Evolutionary conservation across 192 early-diverging fungal species (phyloP), one percentile per base, ranked within the genome.

Genomic region (Glomus cerebriforme): DNA sequence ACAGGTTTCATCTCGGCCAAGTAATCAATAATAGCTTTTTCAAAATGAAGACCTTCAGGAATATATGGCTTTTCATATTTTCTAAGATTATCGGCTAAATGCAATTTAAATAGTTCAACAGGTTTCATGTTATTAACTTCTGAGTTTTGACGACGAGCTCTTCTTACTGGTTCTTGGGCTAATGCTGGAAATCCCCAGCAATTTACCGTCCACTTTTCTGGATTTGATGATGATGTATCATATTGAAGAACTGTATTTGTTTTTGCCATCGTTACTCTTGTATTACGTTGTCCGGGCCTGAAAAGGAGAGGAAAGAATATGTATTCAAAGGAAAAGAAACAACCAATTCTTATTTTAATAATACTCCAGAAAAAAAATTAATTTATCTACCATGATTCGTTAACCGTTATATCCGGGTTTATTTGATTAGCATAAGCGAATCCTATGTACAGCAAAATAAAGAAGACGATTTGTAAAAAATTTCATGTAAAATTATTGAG

Each of bases 51-150:
- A 4, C n/a, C 68, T 7, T n/a, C 24, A 22, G 68, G 68, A 27
- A 70, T 9, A 15, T 34, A 24, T 22, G 34, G 13, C 43, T 70
- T 49, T 29, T 31, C 65, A 19, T 9, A 67, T 19, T n/a, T 34
- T 35, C 19, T 35, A 22, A 31, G 19, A 35, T 34, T 54, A 54
- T 73, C 37, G 15, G 24, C 24, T 19, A 73, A 15, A 73, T 54
- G 71, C 29, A 73, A 58, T 49, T 73, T 73, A 58, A 73, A 73
- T n/a, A 54, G 34, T 73, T 73, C 71, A 2, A 73, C 71, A 32
- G 71, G 39, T 54, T 29, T 29, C 22, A 2, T 31, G 6, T 54
- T 34, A 37, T 15, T 5, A 13, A 10, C 22, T 37, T 26, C 22
- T 0, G 68, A 13, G 29, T 3, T 4, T 15, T 73, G 26, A 2